Conservation (phyloP, 2,329 filamentous ascomycete genomes). For the Apiospora marii region DNA sequence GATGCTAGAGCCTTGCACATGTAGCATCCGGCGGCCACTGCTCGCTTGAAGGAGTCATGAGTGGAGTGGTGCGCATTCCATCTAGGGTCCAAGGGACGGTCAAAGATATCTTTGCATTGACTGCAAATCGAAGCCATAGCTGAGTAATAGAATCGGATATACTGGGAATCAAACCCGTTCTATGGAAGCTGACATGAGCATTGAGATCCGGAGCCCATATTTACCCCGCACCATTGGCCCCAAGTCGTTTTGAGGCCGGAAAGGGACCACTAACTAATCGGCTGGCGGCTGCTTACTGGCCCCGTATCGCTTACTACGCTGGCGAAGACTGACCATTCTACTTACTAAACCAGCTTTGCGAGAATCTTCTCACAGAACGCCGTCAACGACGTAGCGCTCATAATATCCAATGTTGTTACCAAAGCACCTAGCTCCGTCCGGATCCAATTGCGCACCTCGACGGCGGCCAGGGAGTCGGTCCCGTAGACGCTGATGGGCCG, state of each 20-base stretch:
- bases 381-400: not conserved
- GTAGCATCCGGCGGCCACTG: not conserved
- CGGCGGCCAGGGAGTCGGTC: not conserved
- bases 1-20: slow-evolving; percentile 6
- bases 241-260: too few relatives aligned
- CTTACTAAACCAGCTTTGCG: not conserved
- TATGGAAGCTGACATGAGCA: too few relatives aligned
- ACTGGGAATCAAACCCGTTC: too few relatives aligned
- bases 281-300: too few relatives aligned
- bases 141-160: too few relatives aligned
- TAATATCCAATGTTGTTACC: not conserved
- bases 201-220: too few relatives aligned
- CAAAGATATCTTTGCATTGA: not conserved
- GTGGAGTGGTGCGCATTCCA: not conserved
- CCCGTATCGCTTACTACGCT: too few relatives aligned
- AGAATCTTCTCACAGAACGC: not conserved
- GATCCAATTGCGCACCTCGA: not conserved
- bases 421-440: not conserved
- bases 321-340: too few relatives aligned
- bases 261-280: too few relatives aligned
- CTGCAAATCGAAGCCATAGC: not conserved
- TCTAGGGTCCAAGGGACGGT: not conserved
- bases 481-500: not conserved
- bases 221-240: too few relatives aligned
- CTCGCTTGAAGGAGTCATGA: slow-evolving; percentile 1